A percentile compares a stretch with the other conserved stretches of the same genome.
Conservation (phyloP, 169 alveolate species). For the Condylostoma magnum region DNA sequence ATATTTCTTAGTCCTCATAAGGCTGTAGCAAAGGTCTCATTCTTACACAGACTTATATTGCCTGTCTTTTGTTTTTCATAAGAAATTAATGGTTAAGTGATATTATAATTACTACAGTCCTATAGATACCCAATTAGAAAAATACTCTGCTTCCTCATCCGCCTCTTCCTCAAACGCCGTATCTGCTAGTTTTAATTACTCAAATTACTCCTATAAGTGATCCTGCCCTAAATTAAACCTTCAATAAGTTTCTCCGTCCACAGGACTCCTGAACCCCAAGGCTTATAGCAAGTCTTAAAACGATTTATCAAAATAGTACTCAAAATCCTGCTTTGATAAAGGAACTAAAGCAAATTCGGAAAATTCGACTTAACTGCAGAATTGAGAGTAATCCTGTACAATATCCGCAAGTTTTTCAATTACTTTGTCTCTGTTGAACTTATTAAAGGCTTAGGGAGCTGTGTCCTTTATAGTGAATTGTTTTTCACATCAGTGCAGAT, state of each 20-base stretch:
- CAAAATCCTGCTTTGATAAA: background rate
- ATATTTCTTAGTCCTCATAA: conserved; percentile 70
- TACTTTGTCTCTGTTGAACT: background rate
- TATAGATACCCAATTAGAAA: no score
- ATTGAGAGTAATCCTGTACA: background rate
- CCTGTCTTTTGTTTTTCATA: conserved; percentile 38
- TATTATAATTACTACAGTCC: no score
- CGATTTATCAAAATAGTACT: background rate
- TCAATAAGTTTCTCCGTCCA: conserved; percentile 20
- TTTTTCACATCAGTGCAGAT: background rate
- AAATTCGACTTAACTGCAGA: background rate
- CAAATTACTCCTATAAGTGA: background rate
- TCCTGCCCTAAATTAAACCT: background rate
- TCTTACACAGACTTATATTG: conserved; percentile 71
- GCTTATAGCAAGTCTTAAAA: background rate
- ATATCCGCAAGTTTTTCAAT: background rate
- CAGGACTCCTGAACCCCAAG: conserved; percentile 4
- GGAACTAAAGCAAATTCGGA: conserved; percentile 25
- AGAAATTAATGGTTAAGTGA: no score
- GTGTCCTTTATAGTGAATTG: background rate
- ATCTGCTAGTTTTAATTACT: background rate
- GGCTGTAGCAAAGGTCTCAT: conserved; percentile 72
- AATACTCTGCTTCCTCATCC: conserved; percentile 13
- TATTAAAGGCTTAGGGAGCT: conserved; percentile 1
- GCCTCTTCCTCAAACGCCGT: conserved; percentile 1